Conservation (phyloP, 2,329 filamentous ascomycete genomes). For the Monosporascus sp. region DNA sequence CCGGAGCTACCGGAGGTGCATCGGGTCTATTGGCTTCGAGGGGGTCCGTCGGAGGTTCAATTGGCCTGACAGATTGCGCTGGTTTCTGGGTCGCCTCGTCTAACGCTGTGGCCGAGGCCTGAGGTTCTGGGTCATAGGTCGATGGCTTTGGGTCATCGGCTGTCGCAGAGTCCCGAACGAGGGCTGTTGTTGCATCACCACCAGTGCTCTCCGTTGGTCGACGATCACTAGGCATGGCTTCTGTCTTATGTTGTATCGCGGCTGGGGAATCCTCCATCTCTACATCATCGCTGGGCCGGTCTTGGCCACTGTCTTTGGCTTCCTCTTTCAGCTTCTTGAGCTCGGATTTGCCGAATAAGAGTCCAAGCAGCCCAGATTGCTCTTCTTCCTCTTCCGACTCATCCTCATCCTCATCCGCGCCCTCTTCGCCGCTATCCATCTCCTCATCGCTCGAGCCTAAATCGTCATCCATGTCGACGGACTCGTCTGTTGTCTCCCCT, state of each 20-base stretch:
- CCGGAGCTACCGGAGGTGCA: conserved; percentile 9
- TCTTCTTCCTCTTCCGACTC: conserved; percentile 38
- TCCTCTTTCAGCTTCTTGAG: conserved; percentile 46
- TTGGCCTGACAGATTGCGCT: background rate
- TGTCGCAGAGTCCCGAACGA: background rate
- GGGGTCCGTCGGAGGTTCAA: conserved; percentile 9
- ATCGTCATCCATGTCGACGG: conserved; percentile 64
- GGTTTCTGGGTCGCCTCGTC: background rate
- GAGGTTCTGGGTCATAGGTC: background rate
- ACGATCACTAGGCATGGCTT: background rate
- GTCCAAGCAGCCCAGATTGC: conserved; percentile 44
- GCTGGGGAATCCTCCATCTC: conserved; percentile 28
- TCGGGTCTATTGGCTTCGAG: conserved; percentile 13
- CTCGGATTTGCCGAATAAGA: conserved; percentile 56
- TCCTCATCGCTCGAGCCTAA: conserved; percentile 50
- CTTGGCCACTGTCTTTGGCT: conserved; percentile 19
- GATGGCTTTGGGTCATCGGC: background rate
- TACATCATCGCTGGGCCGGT: conserved; percentile 21
- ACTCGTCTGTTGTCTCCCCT: conserved; percentile 57
- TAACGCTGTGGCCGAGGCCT: background rate
- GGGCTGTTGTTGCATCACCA: background rate
- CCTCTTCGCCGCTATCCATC: conserved; percentile 40
- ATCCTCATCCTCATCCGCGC: conserved; percentile 40
- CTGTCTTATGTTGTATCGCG: conserved; percentile 2
- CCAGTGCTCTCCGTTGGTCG: background rate